Base-by-base conservation (phyloP, 2,329 filamentous ascomycete genomes). In the Alternaria conjuncta region DNA sequence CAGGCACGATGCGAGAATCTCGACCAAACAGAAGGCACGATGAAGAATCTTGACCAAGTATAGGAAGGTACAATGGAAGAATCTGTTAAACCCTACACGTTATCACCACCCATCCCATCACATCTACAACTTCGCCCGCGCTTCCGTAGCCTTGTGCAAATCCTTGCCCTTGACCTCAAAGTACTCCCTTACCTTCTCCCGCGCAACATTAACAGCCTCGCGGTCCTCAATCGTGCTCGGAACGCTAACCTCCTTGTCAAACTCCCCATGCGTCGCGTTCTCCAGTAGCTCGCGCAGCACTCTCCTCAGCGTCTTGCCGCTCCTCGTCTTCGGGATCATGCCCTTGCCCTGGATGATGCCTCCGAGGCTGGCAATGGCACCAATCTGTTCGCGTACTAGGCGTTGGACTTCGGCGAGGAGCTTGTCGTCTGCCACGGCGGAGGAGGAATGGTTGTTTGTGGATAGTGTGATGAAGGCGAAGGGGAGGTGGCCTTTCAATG, bases 261-360 rank as follows among this genome's bases (percentile, higher is more conserved):
- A 91, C 25, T 94, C 88, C 1, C 88, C 92, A 63, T 90, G 86
- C 6, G 90, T 88, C 0, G 88, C 93, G 75, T 96, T 93, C 82
- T 97, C 94, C 15, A 97, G 82, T 69, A 97, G 82, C 81, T 97
- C 92, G 30, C 92, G 86, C 77, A 97, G 81, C 30, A 97, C 93
- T 23, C 94, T 85, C 4, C 94, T 85, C 63, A 97, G 80, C 5
- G 93, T 97, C 86, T 97, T 98, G 26, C 95, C 95, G n/a, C 90
- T 93, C 26, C 94, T 83, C 15, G 95, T 97, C 83, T 94, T 94
- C 6, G 95, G 94, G 56, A 97, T 97, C 86, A 97, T 94, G 15
- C 90, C 90, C 69, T 89, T 89, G 43, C 92, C 92, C 68, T 93
- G 92, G 56, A 97, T 91, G 74, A 97, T 91, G 3, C 94, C 94